phyloP scores from a whole-genome alignment of 2,329 filamentous ascomycete species.

The Periglandula ipomoeae region DNA sequence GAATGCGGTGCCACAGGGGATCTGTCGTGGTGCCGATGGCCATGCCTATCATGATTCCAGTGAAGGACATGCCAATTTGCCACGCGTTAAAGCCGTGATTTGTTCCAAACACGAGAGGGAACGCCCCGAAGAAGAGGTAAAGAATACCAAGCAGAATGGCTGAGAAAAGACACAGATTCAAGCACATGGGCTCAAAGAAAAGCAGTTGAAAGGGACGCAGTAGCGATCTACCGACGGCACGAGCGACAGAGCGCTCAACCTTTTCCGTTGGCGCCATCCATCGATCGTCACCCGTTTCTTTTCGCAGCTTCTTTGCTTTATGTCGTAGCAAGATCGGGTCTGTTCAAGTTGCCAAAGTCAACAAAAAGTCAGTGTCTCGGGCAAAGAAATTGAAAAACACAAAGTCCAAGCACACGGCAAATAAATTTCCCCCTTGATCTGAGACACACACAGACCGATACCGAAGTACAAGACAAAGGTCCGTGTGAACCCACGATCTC shows the following conservation, averaged over 20 bases:
- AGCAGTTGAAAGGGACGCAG: conserved; percentile 72
- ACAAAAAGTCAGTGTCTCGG: not conserved
- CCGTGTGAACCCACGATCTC: not conserved
- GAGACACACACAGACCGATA: not conserved
- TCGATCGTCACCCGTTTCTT: conserved; percentile 66
- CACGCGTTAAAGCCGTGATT: conserved; percentile 71
- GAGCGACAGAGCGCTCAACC: conserved; percentile 54
- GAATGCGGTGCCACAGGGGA: conserved; percentile 56
- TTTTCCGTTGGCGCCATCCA: conserved; percentile 74
- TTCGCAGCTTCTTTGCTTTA: conserved; percentile 61
- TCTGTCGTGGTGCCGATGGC: conserved; percentile 50
- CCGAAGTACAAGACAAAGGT: not conserved
- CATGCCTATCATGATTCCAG: conserved; percentile 64
- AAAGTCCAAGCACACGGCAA: too few relatives aligned
- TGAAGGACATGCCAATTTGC: conserved; percentile 71
- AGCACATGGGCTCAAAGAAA: conserved; percentile 73
- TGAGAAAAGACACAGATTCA: conserved; percentile 72
- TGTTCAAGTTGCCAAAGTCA: conserved; percentile 13
- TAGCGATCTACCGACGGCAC: conserved; percentile 50
- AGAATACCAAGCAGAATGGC: conserved; percentile 80
- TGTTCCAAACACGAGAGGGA: conserved; percentile 66
- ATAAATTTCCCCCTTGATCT: too few relatives aligned
- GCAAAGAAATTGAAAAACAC: not conserved
- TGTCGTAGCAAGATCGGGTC: conserved; percentile 60
- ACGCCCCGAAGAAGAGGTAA: conserved; percentile 87